These are phyloP conservation scores for Micractinium conductrix DNA, from an alignment of 139 green algal genomes.

Conservation along the genomic window DNA sequence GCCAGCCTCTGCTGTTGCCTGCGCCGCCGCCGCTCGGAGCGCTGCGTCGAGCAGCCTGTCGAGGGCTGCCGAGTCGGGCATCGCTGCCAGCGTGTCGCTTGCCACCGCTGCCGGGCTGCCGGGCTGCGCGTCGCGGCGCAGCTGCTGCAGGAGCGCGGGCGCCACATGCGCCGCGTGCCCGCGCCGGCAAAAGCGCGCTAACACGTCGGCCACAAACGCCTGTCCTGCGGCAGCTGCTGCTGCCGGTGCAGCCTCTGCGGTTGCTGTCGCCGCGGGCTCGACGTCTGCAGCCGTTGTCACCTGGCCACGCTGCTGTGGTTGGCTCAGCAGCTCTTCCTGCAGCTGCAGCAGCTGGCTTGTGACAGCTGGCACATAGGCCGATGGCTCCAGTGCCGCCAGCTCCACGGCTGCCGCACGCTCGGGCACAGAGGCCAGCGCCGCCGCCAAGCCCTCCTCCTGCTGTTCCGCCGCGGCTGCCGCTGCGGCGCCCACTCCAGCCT, in stretches of 20 bases:
- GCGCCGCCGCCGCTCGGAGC: background rate
- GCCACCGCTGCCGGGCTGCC: background rate
- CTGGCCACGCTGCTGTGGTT: no score
- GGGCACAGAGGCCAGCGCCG: constrained; percentile 38
- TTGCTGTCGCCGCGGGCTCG: background rate
- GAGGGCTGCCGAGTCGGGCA: background rate
- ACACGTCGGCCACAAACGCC: constrained; percentile 18
- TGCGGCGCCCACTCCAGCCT: background rate
- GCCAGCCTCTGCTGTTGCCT: no score
- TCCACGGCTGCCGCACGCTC: constrained; percentile 39
- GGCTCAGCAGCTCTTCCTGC: background rate
- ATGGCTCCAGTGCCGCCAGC: background rate
- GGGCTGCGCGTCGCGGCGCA: background rate
- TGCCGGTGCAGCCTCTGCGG: background rate
- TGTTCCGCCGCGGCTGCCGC: background rate
- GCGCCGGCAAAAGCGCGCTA: constrained; percentile 15
- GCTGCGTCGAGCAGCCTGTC: constrained; percentile 29
- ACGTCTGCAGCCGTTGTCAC: background rate
- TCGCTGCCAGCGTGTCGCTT: constrained; percentile 5
- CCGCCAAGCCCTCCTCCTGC: constrained; percentile 31
- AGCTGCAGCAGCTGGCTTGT: background rate
- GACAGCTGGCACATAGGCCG: constrained; percentile 3
- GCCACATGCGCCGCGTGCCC: constrained; percentile 12
- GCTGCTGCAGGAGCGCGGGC: background rate
- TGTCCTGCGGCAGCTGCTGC: constrained; percentile 1